Evolutionary conservation across 805 yeast genomes (phyloP).

Genomic region (Teunomyces kruisii): DNA sequence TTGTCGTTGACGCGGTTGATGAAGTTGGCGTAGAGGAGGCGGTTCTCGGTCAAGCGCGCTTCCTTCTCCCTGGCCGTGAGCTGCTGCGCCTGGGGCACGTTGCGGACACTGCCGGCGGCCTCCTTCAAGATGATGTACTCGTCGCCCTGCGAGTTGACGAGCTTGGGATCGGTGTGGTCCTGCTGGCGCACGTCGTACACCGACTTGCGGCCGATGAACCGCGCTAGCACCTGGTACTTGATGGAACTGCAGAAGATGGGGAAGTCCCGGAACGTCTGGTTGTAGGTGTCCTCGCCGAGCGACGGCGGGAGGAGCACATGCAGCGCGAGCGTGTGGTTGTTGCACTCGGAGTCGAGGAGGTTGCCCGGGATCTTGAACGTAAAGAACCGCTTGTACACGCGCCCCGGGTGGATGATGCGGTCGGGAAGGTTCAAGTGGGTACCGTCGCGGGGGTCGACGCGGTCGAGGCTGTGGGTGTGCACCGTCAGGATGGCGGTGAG

Average conservation of each 20-base stretch:
- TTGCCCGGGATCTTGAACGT: constrained; percentile 40
- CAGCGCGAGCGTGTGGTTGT: constrained; percentile 25
- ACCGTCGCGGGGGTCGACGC: constrained; percentile 27
- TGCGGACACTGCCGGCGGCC: constrained; percentile 21
- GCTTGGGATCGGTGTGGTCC: constrained; percentile 17
- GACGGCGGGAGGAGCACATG: constrained; percentile 40
- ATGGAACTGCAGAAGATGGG: constrained; percentile 25
- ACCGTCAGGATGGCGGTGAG: constrained; percentile 22
- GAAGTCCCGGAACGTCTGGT: constrained; percentile 29
- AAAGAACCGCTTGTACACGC: constrained; percentile 37
- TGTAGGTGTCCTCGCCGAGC: constrained; percentile 17
- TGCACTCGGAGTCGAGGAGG: constrained; percentile 40
- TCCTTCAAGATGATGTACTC: constrained; percentile 42
- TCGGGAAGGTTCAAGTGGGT: constrained; percentile 19
- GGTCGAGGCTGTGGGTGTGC: constrained; percentile 13
- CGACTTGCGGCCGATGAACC: constrained; percentile 39
- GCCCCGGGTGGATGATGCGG: constrained; percentile 20
- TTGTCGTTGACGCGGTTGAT: constrained; percentile 28
- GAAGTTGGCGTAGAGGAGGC: constrained; percentile 24
- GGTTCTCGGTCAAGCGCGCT: constrained; percentile 20
- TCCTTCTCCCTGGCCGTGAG: constrained; percentile 8
- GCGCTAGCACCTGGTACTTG: constrained; percentile 33
- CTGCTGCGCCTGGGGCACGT: constrained; percentile 21
- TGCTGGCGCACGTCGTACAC: constrained; percentile 18
- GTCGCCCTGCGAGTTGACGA: constrained; percentile 36